phyloP scores from a whole-genome alignment of 352 stramenopile species.

The Pythium insidiosum region DNA sequence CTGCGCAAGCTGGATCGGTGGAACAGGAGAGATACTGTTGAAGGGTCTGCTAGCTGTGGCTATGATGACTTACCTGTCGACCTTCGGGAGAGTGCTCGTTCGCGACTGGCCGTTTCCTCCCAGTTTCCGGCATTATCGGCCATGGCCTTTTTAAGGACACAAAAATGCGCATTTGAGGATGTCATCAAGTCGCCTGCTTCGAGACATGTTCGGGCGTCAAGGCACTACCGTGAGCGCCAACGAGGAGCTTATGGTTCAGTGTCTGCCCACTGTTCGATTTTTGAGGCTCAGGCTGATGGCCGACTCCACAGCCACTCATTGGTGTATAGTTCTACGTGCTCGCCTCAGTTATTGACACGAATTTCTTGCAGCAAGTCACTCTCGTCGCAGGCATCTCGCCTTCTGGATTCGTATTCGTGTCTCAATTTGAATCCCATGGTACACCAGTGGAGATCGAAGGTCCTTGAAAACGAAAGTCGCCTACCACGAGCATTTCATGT shows the following conservation, averaged over 20 bases:
- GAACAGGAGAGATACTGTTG: background rate
- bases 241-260: constrained; percentile 2
- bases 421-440: background rate
- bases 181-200: background rate
- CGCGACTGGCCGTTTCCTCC: constrained; percentile 1
- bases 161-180: background rate
- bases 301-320: constrained; percentile 12
- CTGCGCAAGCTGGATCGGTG: background rate
- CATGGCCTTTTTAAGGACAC: constrained; percentile 2
- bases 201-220: background rate
- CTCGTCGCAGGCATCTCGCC: background rate
- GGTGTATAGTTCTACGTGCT: constrained; percentile 3
- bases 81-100: background rate
- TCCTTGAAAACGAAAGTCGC: background rate
- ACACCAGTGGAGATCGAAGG: background rate
- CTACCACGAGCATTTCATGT: background rate
- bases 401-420: background rate
- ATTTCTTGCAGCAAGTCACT: background rate
- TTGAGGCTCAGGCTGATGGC: constrained; percentile 14
- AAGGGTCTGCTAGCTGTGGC: background rate
- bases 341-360: constrained; percentile 4
- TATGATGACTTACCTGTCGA: constrained; percentile 1
- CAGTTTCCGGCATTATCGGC: constrained; percentile 6
- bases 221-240: constrained; percentile 1
- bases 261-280: constrained; percentile 6